Base-by-base conservation (phyloP, 176 grass and related monocot genomes). In the Lolium rigidum region DNA sequence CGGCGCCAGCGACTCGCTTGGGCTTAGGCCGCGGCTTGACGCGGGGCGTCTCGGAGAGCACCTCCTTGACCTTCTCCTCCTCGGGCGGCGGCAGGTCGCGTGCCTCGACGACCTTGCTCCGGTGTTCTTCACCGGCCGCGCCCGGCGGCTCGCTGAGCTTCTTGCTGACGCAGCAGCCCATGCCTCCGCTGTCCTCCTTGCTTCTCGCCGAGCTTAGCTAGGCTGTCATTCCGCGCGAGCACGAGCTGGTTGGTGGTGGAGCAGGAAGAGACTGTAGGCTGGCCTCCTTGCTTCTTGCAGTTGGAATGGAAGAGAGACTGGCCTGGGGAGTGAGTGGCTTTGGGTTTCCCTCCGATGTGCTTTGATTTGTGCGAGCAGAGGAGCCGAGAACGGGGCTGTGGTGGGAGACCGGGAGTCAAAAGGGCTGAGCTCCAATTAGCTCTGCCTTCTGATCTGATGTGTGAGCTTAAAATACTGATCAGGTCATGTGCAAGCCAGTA, bases 21-120 rank as follows among this genome's bases (percentile, higher is more conserved):
- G 80, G 76, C 70, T 65, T 87, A 13, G 87, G 70, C 13, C 84
- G 49, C 9, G 88, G 68, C 80, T 79, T 91, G 57, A 78, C 25
- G 25, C 87, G 85, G 38, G 84, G 84, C 0, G 95, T 98, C 86
- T 98, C 95, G 2, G 95, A 98, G 28, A 95, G 90, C 64, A 98
- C 95, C 88, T 98, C 95, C 87, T 98, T 98, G 1, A 98, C 95
- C 47, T 80, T 98, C 84, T 98, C 95, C 88, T 98, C 95, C 83
- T 86, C 91, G 16, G 81, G 71, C 4, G 95, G 77, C 47, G 85
- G 87, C 26, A 83, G 85, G 75, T 87, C 87, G 0, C 89, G 77
- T 20, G 88, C 81, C 86, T 78, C 91, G 11, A 63, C 91, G 20
- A 54, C 54, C 54, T 24, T 79, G 14, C 77, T 37, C 57, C 77